Evolutionary conservation across 495 filamentous ascomycete species (phyloP).

Genomic region (Hypoxylon trugodes): DNA sequence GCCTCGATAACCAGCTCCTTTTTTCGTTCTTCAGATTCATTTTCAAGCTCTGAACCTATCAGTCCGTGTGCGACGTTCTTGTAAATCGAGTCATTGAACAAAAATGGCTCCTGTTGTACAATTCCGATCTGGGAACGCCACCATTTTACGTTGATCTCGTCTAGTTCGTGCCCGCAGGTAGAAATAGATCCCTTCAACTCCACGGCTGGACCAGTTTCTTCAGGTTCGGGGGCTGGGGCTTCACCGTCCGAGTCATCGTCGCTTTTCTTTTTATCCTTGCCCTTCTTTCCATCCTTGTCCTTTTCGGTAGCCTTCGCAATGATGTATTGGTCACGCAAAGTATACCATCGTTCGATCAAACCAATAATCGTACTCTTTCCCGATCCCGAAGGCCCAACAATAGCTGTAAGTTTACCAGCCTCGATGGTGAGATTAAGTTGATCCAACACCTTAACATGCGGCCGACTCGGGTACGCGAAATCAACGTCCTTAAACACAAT

Average conservation of each 20-base stretch:
- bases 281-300: conserved; percentile 53
- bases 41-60: conserved; percentile 64
- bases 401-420: conserved; percentile 85
- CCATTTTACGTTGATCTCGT: conserved; percentile 68
- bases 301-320: conserved; percentile 59
- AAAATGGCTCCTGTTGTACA: conserved; percentile 76
- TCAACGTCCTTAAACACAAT: conserved; percentile 67
- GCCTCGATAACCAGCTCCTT: conserved; percentile 63
- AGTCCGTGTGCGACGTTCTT: conserved; percentile 70
- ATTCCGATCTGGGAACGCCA: conserved; percentile 73
- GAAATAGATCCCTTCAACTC: conserved; percentile 59
- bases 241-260: conserved; percentile 46
- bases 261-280: conserved; percentile 41
- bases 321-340: conserved; percentile 64
- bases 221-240: conserved; percentile 23
- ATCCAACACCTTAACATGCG: conserved; percentile 67
- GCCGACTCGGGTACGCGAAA: conserved; percentile 75
- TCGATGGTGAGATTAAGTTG: conserved; percentile 65
- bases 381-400: conserved; percentile 85
- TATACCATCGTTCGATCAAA: conserved; percentile 91
- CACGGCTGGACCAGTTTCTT: conserved; percentile 51
- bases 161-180: conserved; percentile 64
- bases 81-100: conserved; percentile 77
- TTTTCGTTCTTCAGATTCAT: conserved; percentile 61
- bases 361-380: conserved; percentile 94